phyloP scores from a whole-genome alignment of 2,329 filamentous ascomycete species.

The Ophiosphaerella korrae region DNA sequence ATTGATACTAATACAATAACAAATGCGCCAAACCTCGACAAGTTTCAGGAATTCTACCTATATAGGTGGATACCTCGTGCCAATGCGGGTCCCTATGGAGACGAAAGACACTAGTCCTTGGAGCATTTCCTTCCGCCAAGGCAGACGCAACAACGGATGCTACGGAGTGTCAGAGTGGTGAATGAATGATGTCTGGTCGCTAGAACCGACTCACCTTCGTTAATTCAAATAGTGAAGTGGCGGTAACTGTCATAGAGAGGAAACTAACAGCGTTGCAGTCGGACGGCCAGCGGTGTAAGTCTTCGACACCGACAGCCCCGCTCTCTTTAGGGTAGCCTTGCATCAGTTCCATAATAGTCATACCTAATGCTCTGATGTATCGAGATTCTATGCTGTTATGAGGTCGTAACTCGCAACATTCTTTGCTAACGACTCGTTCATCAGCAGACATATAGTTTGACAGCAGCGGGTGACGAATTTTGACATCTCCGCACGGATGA shows the following conservation, averaged over 20 bases:
- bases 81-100: neutral
- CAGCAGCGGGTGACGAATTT: constrained; percentile 29
- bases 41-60: neutral
- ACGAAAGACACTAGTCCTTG: constrained; percentile 3
- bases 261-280: constrained; percentile 33
- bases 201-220: constrained; percentile 26
- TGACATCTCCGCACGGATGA: constrained; percentile 26
- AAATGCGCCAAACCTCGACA: too few species aligned
- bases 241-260: constrained; percentile 37
- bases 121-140: constrained; percentile 9
- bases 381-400: constrained; percentile 7
- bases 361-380: constrained; percentile 29
- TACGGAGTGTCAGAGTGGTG: constrained; percentile 7
- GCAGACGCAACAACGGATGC: constrained; percentile 10
- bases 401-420: constrained; percentile 3
- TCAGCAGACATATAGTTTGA: constrained; percentile 1
- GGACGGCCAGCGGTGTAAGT: constrained; percentile 40
- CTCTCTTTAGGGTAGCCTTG: constrained; percentile 45
- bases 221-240: constrained; percentile 28
- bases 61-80: neutral
- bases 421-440: constrained; percentile 6
- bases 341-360: constrained; percentile 41
- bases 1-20: too few species aligned
- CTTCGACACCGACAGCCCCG: constrained; percentile 38
- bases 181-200: constrained; percentile 1